phyloP scores from a whole-genome alignment of 2,329 filamentous ascomycete species.

The Dactylellina sp. region DNA sequence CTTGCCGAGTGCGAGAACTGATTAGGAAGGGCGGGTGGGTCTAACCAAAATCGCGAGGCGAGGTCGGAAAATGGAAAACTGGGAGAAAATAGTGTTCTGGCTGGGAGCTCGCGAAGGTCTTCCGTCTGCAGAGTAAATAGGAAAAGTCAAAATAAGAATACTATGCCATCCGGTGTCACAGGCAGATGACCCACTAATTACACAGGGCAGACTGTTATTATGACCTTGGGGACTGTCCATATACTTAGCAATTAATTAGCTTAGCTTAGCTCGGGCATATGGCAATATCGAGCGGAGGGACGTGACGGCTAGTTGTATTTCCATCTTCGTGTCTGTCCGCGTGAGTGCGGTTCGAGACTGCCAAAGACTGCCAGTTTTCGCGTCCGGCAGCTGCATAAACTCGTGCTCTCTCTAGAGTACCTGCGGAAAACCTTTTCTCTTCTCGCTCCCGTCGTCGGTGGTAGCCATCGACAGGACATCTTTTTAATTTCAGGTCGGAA shows the following conservation, averaged over 20 bases:
- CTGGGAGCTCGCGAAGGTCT: slow-evolving; percentile 38
- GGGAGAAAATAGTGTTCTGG: no score
- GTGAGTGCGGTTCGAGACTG: slow-evolving; percentile 14
- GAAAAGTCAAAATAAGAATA: background rate
- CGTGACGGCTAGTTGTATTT: background rate
- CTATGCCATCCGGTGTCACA: no score
- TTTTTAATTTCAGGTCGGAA: no score
- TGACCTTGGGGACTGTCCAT: no score
- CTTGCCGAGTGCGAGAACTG: no score
- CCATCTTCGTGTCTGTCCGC: slow-evolving; percentile 41
- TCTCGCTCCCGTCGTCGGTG: no score
- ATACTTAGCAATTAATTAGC: no score
- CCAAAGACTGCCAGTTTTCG: background rate
- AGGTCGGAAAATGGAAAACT: slow-evolving; percentile 1
- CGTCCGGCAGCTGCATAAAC: background rate
- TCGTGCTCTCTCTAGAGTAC: no score
- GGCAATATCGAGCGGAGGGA: background rate
- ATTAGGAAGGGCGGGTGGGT: background rate
- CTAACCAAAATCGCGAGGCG: slow-evolving; percentile 26
- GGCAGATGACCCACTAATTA: no score
- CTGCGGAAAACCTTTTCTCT: no score
- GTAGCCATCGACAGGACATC: no score
- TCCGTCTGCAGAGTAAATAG: background rate
- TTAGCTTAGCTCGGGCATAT: background rate
- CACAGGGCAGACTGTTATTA: no score